phyloP scores from a whole-genome alignment of 495 filamentous ascomycete species.

The Jackrogersella multiformis region DNA sequence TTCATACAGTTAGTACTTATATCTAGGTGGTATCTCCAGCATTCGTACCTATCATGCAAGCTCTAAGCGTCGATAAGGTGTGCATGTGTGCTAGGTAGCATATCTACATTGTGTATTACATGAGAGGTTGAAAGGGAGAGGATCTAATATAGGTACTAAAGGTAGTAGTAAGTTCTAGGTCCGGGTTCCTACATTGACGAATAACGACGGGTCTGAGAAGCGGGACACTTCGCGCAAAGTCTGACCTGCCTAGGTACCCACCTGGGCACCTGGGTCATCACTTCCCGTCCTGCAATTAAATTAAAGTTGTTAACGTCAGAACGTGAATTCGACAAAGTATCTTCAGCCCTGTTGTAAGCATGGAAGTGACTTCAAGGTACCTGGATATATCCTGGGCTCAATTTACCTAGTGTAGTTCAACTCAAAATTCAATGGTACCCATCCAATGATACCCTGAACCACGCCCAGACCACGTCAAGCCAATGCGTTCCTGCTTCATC shows the following conservation, averaged over 20 bases:
- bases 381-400: background rate
- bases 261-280: conserved; percentile 25
- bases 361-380: conserved; percentile 32
- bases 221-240: conserved; percentile 14
- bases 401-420: conserved; percentile 15
- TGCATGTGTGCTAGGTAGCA: no score
- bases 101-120: no score
- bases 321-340: conserved; percentile 16
- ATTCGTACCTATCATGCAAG: conserved; percentile 3
- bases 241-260: conserved; percentile 25
- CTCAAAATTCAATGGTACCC: conserved; percentile 18
- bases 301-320: conserved; percentile 28
- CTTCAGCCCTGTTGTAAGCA: background rate
- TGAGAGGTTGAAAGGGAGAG: conserved; percentile 6
- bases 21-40: background rate
- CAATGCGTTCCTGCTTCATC: conserved; percentile 30
- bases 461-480: conserved; percentile 25
- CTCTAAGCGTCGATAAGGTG: conserved; percentile 6
- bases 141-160: no score
- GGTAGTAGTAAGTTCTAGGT: no score
- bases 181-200: conserved; percentile 36
- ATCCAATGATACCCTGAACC: no score
- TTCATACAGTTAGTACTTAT: conserved; percentile 1
- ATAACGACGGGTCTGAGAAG: conserved; percentile 8
- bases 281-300: conserved; percentile 44